These are phyloP conservation scores for Nannizziopsis arthrosporioides DNA, from an alignment of 2,329 filamentous ascomycete species.

Conservation along the genomic window DNA sequence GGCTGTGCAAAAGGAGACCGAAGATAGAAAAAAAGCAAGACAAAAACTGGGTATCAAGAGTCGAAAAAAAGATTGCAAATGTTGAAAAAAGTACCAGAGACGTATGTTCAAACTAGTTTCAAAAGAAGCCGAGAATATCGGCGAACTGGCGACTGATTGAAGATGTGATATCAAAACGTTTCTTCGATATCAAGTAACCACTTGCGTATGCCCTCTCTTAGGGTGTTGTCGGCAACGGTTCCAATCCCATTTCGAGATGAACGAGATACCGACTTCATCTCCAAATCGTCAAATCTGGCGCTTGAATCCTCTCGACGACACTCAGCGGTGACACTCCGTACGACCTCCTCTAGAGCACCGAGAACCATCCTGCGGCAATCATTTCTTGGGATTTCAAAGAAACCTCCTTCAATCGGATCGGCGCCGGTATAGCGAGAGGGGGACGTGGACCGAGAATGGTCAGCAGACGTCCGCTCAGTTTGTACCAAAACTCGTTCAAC, in stretches of 20 bases:
- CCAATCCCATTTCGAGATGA: constrained; percentile 24
- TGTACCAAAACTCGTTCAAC: constrained; percentile 44
- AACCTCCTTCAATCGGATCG: constrained; percentile 19
- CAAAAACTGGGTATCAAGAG: constrained; percentile 4
- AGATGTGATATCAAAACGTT: constrained; percentile 22
- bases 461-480: constrained; percentile 32
- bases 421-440: constrained; percentile 22
- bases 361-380: constrained; percentile 46
- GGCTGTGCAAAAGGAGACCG: background rate
- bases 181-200: constrained; percentile 44
- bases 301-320: constrained; percentile 33
- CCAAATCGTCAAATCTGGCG: constrained; percentile 16
- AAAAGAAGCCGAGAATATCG: background rate
- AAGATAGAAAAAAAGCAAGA: background rate
- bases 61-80: background rate
- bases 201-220: constrained; percentile 46
- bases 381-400: constrained; percentile 37
- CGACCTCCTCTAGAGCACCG: constrained; percentile 46
- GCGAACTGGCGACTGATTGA: background rate
- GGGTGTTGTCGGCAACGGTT: constrained; percentile 37
- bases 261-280: constrained; percentile 6
- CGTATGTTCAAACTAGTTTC: background rate
- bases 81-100: background rate
- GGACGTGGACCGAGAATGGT: constrained; percentile 32
- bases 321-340: constrained; percentile 43